Percentiles rank a stretch among this genome's conserved stretches.
Conservation (phyloP, 495 filamentous ascomycete genomes). For the Gamarada debralockiae region DNA sequence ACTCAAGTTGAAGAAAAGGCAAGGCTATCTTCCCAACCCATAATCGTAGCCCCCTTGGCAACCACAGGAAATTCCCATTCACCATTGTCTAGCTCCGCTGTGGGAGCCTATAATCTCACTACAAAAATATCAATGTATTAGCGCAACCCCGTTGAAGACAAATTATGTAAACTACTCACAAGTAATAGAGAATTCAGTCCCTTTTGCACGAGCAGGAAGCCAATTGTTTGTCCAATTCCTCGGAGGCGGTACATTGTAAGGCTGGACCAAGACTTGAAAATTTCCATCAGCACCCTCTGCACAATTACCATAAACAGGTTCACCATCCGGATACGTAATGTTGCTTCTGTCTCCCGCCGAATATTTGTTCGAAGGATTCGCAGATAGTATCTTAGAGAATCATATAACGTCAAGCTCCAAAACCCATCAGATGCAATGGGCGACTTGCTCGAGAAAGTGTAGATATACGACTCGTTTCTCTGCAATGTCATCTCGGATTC, state of each 20-base stretch:
- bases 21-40: too few relatives aligned
- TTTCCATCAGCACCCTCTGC: neutral
- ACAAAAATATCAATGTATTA: too few relatives aligned
- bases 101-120: neutral
- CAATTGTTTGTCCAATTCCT: neutral
- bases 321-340: slow-evolving; percentile 3
- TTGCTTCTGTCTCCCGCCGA: neutral
- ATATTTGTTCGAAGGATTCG: slow-evolving; percentile 3
- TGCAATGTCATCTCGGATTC: neutral
- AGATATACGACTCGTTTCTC: slow-evolving; percentile 1
- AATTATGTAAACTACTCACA: neutral
- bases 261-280: slow-evolving; percentile 6
- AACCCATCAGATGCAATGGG: neutral
- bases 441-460: slow-evolving; percentile 2
- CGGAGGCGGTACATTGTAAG: neutral
- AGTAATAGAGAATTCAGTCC: neutral
- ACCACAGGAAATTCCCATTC: neutral
- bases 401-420: neutral
- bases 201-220: neutral
- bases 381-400: neutral
- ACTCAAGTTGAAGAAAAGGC: too few relatives aligned
- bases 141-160: too few relatives aligned
- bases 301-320: neutral
- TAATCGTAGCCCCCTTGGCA: neutral
- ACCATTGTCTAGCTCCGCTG: neutral